Evolutionary conservation across 129 eudicot genomes (phyloP), one percentile per base, ranked within the genome.

Genomic region (Artemisia annua): DNA sequence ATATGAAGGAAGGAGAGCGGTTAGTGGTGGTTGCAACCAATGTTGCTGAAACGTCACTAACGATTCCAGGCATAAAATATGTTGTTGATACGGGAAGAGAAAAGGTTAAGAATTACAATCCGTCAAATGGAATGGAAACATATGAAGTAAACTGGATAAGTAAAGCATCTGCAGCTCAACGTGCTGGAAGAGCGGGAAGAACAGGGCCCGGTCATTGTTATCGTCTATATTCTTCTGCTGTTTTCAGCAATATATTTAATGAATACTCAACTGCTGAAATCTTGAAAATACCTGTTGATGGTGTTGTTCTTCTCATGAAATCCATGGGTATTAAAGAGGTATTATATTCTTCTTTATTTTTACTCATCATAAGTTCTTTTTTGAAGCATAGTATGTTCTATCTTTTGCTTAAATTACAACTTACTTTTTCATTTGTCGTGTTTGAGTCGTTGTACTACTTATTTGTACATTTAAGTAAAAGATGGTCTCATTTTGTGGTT

Each of bases 121-220:
- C 88, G 5, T 80, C 85, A 5, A 95, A 81, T 74, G 96, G 99
- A 19, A 90, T 95, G 82, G 99, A 95, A 83, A 68, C 94, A 5
- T 95, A 83, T 78, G 87, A 90, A 75, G 79, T 95, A 48, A 89
- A 95, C 75, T 95, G 96, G 96, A 90, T 90, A 79, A 95, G 99
- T 70, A 88, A 95, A 82, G 99, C 99, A 16, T 95, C 99, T 55
- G 97, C 97, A 56, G 76, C 91, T 44, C 99, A 95, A 67, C 96
- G 99, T 51, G 85, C 99, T 7, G 99, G 99, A 80, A 86, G 99
- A 83, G 96, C 99, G 14, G 97, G 99, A 81, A 88, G 99, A 82
- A 95, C 97, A 0, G 96, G 96, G 46, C 99, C 97, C 24, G 99
- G 97, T 50, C 97, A 95, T 26, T 90, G 99, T 63, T 95, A 90